These are phyloP conservation scores for Aspergillus sp. DNA, from an alignment of 2,329 filamentous ascomycete species.

Conservation along the genomic window DNA sequence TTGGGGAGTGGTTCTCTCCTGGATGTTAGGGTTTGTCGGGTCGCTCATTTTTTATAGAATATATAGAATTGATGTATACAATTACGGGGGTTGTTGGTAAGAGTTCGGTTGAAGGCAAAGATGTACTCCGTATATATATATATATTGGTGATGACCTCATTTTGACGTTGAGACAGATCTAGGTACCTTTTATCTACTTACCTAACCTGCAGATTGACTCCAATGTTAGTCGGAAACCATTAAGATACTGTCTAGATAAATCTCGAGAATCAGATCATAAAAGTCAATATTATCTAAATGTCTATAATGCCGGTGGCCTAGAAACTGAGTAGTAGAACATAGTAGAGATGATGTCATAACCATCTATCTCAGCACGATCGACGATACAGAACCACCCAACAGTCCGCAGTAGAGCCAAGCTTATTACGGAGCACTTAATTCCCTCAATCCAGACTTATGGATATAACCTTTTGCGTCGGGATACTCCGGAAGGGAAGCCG, in stretches of 20 bases:
- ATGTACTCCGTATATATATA: not conserved
- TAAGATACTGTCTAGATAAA: not conserved
- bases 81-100: too few relatives aligned
- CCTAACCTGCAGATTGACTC: not conserved
- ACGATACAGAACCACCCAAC: too few relatives aligned
- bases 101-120: not conserved
- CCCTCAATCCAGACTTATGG: not conserved
- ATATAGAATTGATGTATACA: not conserved
- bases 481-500: not conserved
- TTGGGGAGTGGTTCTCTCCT: slow-evolving; percentile 51
- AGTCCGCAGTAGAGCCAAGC: too few relatives aligned
- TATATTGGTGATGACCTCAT: not conserved
- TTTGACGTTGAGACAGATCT: not conserved
- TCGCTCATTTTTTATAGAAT: slow-evolving; percentile 38
- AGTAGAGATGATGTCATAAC: too few relatives aligned
- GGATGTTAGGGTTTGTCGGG: slow-evolving; percentile 51
- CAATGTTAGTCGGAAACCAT: not conserved
- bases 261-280: not conserved
- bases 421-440: too few relatives aligned
- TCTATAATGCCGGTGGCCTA: too few relatives aligned
- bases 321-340: too few relatives aligned
- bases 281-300: too few relatives aligned
- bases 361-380: too few relatives aligned
- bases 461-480: not conserved
- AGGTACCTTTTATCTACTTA: not conserved